Base-by-base conservation (phyloP, 805 yeast species). In the Saitoella complicata region DNA sequence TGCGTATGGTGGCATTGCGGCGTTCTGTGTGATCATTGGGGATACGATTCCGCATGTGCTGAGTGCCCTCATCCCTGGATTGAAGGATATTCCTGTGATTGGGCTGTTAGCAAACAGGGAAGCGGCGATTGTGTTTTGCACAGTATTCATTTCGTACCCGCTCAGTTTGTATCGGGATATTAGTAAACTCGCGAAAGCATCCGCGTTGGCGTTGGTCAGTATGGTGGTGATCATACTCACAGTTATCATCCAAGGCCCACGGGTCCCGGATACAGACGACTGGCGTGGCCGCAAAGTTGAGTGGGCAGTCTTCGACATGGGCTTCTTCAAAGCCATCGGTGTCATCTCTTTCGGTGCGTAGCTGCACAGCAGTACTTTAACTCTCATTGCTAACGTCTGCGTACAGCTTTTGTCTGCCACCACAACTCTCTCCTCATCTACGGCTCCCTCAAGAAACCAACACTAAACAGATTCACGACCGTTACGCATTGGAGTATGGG, bases 1-100 rank as follows among this genome's bases (percentile, higher is more conserved):
- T 67, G 96, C 97, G 1, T 78, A 84, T 55, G 96, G 97, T 30
- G 97, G 97, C 0, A 76, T 85, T 48, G 77, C 85, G 69, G 96
- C 95, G 1, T 88, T 85, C 61, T 82, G 94, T 49, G 87, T 87
- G 43, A 88, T 87, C 51, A 85, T 87, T 32, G 97, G 97, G 13
- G 97, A 87, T 56, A 82, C 95, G 0, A 77, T 88, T 34, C 96
- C 97, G 0, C 95, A 85, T 59, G 95, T 87, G 4, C 59, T 88
- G 41, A 65, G 75, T 45, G 73, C 85, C 3, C 58, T 84, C 33
- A 70, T 84, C 47, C 78, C 81, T 0, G 49, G 57, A 5, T 58
- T 63, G 34, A 49, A 49, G 6, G 42, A 51, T 12, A 51, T 59
- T 11, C 55, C 62, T 1, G 58, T 70, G n/a, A 48, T 79, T 5